Evolutionary conservation across 306 rosid genomes (phyloP), one percentile per base, ranked within the genome.

Genomic region (Rubus parviflorus): DNA sequence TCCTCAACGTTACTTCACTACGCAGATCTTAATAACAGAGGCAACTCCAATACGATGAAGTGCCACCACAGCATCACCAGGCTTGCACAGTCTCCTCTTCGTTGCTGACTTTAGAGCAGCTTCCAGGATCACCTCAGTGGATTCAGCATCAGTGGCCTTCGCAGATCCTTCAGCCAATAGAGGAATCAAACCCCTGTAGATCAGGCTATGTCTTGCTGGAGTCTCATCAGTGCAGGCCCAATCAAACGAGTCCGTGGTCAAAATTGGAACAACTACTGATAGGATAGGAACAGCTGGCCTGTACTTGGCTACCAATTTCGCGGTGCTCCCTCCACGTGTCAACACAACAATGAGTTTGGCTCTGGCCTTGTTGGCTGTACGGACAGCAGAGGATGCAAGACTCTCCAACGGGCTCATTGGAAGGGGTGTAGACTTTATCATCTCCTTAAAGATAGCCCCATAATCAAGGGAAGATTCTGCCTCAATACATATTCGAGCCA

Each of bases 361-460:
- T 68, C 38, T 88, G 58, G 98, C 98, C 85, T 93, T 93, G 85
- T 93, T 90, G 19, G 97, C 97, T 54, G 97, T 91, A 76, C 94
- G 88, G 48, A 93, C 98, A 14, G 98, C 98, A 8, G 98, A 94
- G 38, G 98, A 94, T 68, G 98, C 98, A 80, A 93, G 98, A 54
- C 98, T 94, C 83, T 94, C 98, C 91, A 94, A 82, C 10, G 96
- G 98, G 83, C 98, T 94, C 98, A 94, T 94, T 1, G 98, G 98
- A 84, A 94, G 88, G 0, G 98, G 98, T 72, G 98, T 91, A 52
- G 94, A 85, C 89, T 86, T 90, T 80, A 94, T 94, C 97, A 90
- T 94, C 88, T 94, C 98, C 88, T 94, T 91, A 80, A 91, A 94
- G 72, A 94, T 82, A n/a, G 90, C 96, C 58, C 92, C 86, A 41